Evolutionary conservation across 106 monocot species (phyloP).

Genomic region (Triglochin maritima): DNA sequence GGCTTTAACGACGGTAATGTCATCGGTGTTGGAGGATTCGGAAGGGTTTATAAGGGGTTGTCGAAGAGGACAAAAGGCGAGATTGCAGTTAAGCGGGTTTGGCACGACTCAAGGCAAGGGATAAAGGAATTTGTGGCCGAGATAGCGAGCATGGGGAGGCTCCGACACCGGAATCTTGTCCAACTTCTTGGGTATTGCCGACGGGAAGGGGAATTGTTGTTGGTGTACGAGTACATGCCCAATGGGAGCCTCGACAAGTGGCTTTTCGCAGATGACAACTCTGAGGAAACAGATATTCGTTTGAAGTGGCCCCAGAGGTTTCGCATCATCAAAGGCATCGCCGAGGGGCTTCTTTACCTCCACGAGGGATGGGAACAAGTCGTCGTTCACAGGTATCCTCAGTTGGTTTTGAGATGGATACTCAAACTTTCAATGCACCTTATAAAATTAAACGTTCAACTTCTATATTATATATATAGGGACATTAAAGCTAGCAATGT

Average conservation of each 20-base stretch:
- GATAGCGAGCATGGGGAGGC: conserved; percentile 4
- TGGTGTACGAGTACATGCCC: conserved; percentile 6
- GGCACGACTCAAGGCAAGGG: conserved; percentile 2
- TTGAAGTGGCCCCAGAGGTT: conserved; percentile 6
- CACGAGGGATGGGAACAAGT: conserved; percentile 7
- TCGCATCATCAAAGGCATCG: conserved; percentile 4
- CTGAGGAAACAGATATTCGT: background rate
- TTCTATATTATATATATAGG: background rate
- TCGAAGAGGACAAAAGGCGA: background rate
- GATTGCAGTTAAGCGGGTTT: background rate
- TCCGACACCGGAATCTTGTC: conserved; percentile 11
- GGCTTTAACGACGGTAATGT: conserved; percentile 22
- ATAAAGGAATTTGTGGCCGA: conserved; percentile 6
- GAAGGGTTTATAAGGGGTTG: conserved; percentile 28
- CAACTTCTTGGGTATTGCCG: conserved; percentile 11
- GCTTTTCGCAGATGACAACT: background rate
- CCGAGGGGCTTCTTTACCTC: conserved; percentile 9
- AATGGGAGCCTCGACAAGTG: conserved; percentile 3
- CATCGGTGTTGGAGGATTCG: conserved; percentile 31
- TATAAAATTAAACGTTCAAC: no score
- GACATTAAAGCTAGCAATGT: conserved; percentile 21
- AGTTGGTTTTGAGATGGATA: no score
- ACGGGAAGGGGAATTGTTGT: conserved; percentile 7
- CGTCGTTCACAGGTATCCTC: background rate
- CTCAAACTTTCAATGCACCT: no score